Evolutionary conservation across 768 basidiomycete species (phyloP), one percentile per base, ranked within the genome.

Genomic region (Termitomyces sp.): DNA sequence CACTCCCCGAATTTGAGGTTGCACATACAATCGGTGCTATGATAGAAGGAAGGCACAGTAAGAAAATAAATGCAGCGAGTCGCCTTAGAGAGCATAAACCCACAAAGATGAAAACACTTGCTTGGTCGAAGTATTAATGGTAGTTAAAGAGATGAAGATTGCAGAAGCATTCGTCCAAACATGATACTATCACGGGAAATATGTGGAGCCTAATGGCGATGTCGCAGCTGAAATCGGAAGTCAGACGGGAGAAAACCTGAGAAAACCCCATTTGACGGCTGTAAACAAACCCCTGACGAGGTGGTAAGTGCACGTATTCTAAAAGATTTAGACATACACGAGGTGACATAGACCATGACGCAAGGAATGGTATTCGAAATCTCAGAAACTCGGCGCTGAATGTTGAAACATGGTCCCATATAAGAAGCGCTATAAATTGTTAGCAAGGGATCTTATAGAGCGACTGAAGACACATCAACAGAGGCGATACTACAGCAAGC

Each of bases 331-430:
- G n/a, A 62, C 70, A 53, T 63, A 72, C 71, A 28, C 63, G 60
- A 28, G 68, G 70, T 33, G 70, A 67, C 60, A 72, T 66, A 48
- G 69, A 69, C 71, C 69, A 72, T 28, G 71, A 72, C 1, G 71
- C 70, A 18, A 72, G 68, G 18, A 72, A 55, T 56, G 70, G 59
- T n/a, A 72, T 64, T 72, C 70, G 44, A 70, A 51, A 73, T 66
- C 20, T 57, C 60, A 6, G 57, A 63, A 12, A 72, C 67, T 55
- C 72, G 4, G 59, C 61, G 16, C 64, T 63, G 30, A 73, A 62
- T 0, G 67, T 72, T 33, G 72, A 65, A 43, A 66, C 43, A 47
- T 71, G 68, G 28, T 73, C 72, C 71, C 70, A 71, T 10, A 70
- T 61, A 47, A 70, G 68, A 35, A 72, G 67, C 7, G 70, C 71